Evolutionary conservation across 116 monocot genomes (phyloP).

Genomic region (Posidonia oceanica): DNA sequence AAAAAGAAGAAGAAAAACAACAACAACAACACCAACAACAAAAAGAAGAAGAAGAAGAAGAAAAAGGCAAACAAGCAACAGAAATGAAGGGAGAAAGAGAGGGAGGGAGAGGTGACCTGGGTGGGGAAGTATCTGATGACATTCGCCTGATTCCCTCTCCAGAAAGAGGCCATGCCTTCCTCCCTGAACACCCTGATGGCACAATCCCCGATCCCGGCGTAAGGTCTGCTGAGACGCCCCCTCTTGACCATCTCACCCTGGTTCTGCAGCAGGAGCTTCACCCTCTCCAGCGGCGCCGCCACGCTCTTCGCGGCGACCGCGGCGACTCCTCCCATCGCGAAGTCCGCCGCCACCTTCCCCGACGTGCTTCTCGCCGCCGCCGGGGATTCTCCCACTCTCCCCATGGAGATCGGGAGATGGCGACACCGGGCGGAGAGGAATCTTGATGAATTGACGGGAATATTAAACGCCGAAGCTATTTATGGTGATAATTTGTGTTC

Average conservation of each 20-base stretch:
- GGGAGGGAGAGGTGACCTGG: constrained; percentile 37
- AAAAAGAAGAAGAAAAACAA: background rate
- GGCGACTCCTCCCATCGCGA: constrained; percentile 74
- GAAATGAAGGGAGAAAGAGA: background rate
- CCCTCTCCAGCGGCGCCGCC: constrained; percentile 92
- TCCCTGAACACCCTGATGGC: constrained; percentile 55
- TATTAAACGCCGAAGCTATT: too few relatives aligned
- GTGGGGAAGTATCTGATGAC: constrained; percentile 94
- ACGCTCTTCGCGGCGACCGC: constrained; percentile 73
- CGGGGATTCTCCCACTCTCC: background rate
- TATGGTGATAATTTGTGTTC: too few relatives aligned
- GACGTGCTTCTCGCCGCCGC: constrained; percentile 9
- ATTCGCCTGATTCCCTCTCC: constrained; percentile 95
- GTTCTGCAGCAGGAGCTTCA: constrained; percentile 95
- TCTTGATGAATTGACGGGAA: too few relatives aligned
- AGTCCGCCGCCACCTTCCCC: constrained; percentile 61
- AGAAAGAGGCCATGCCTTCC: constrained; percentile 63
- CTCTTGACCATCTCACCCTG: constrained; percentile 77
- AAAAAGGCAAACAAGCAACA: background rate
- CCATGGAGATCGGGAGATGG: background rate
- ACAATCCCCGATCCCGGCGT: constrained; percentile 68
- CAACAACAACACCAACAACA: background rate
- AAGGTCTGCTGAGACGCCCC: constrained; percentile 44
- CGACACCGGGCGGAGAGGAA: too few relatives aligned
- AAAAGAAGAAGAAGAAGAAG: constrained; percentile 1